Conservation (phyloP, 2,329 filamentous ascomycete species). For the Aspergillus sp. region DNA sequence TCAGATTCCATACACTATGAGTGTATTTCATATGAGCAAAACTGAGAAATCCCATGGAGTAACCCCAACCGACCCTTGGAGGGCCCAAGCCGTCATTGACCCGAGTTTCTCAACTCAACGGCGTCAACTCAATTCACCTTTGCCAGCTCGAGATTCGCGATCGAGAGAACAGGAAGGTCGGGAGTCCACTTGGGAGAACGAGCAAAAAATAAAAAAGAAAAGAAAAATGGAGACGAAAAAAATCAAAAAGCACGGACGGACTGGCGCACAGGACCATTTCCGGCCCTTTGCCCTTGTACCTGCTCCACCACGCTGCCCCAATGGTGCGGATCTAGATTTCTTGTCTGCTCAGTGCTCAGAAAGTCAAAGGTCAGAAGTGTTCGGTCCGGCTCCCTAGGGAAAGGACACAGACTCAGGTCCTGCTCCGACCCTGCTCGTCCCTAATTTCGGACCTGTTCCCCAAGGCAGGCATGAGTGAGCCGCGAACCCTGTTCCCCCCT, state of each 20-base stretch:
- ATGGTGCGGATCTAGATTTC: constrained; percentile 12
- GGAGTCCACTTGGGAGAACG: background rate
- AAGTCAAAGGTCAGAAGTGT: background rate
- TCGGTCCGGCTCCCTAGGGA: background rate
- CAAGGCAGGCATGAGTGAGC: background rate
- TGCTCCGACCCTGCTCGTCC: background rate
- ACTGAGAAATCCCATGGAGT: background rate
- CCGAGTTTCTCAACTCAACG: background rate
- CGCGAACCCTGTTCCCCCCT: too few relatives aligned
- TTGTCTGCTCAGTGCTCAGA: background rate
- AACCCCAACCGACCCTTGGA: background rate
- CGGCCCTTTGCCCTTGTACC: constrained; percentile 4
- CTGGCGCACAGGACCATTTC: constrained; percentile 13
- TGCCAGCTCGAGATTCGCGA: background rate
- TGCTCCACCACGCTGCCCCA: constrained; percentile 3
- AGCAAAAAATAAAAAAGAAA: background rate
- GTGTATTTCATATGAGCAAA: too few relatives aligned
- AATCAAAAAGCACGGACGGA: constrained; percentile 11
- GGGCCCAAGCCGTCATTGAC: too few relatives aligned
- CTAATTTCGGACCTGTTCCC: constrained; percentile 6
- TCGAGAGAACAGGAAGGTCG: background rate
- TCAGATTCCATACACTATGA: too few relatives aligned
- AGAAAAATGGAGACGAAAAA: background rate
- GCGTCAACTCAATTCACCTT: background rate
- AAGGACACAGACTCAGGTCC: background rate